Evolutionary conservation across 148 eudicot species (phyloP), one percentile per base, ranked within the genome.

Genomic region (Heliosperma pusillum): DNA sequence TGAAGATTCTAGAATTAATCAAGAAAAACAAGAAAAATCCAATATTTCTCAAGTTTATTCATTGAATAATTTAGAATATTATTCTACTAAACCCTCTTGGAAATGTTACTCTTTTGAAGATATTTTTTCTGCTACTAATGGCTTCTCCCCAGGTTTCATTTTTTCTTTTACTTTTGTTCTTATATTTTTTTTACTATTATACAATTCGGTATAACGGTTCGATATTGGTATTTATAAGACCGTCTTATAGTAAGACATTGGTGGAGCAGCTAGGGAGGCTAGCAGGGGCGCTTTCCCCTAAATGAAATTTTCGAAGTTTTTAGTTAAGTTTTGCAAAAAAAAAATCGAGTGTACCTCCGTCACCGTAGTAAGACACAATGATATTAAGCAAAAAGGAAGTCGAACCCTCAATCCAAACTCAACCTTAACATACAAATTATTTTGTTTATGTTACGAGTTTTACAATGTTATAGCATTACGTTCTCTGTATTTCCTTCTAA

Each of bases 91-190:
- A 78, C 96, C 97, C 80, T 80, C 87, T 7, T 95, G 96, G 93
- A 95, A 82, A 83, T 89, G 96, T 85, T 95, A 86, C 83, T 88
- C 97, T 7, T 95, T 76, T 60, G 85, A 90, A 70, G 92, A 95
- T 85, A 89, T 92, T 75, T 95, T 74, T 74, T 74, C 26, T 76
- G 98, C 98, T 76, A 92, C 98, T 53, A 74, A 88, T 81, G 92
- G 93, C 7, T 95, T 95, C 60, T 74, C 80, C 78, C 66, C 97
- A 81, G 97, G 98, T 94, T 26, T 15, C 2, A 44, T 42, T 42
- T 33, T 25, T 30, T 33, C 21, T 7, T 7, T 17, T 16, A 16
- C 11, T 17, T 12, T 33, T n/a, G n/a, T 73, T 2, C 40, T 10
- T 59, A 13, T 4, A 71, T 72, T 58, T 0, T 25, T 4, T 42